Evolutionary conservation across 257 asterid genomes (phyloP), one percentile per base, ranked within the genome.

Genomic region (Solanum medicagineum): DNA sequence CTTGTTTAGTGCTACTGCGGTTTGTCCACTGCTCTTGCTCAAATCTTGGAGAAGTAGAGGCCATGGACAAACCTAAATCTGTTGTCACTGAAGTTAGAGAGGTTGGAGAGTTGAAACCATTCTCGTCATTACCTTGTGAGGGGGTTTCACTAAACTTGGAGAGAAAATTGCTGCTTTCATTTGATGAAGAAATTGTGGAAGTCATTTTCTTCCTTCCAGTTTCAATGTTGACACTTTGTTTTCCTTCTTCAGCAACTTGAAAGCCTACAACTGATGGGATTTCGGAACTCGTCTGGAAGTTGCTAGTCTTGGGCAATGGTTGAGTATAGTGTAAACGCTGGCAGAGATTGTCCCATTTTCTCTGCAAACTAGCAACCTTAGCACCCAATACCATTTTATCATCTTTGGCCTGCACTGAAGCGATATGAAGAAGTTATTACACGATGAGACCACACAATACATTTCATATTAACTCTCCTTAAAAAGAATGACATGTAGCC

Each of bases 361-460:
- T 92, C 83, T 91, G 92, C 66, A 93, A 73, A 22, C 86, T 94
- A 24, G 75, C 85, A 60, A 89, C 83, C 87, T 91, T 93, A 15
- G 93, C 89, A 40, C 85, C 89, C 88, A 88, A 79, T 77, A 91
- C 84, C 91, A 89, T 49, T 42, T 88, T 87, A 88, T 93, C 97
- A 62, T 96, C 95, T 92, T 87, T 91, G 89, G 92, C 95, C 99
- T 96, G 99, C 94, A 89, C 93, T 90, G 92, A 87, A 89, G 84
- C 84, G 20, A 75, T 88, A 83, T 83, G 89, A 86, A 87, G 84
- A 88, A 89, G 89, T 88, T 92, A 86, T 89, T 88, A 91, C 84
- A 91, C 65, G 90, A 87, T 19, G 57, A 54, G 16, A 81, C 15
- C 4, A 22, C 16, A 15, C 24, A 14, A 59, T 12, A 16, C 24